phyloP scores from a whole-genome alignment of 805 yeast genomes.

The baker's yeast (Saccharomyces cerevisiae) region DNA sequence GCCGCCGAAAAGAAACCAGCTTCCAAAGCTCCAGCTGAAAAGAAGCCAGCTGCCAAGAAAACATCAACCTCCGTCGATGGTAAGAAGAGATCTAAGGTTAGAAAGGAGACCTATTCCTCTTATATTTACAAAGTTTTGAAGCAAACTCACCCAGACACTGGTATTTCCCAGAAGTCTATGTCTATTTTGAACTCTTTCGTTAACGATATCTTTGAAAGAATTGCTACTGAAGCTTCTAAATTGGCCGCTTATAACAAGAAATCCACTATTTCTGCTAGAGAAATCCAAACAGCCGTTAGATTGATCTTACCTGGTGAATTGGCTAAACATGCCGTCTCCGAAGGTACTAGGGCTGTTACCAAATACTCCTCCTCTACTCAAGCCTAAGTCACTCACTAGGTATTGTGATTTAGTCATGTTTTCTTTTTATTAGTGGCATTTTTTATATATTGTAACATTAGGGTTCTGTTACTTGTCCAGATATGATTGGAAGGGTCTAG shows the following conservation, averaged over 20 bases:
- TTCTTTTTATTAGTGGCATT: background rate
- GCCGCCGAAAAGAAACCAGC: constrained; percentile 41
- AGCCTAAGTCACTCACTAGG: constrained; percentile 25
- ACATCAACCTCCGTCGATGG: constrained; percentile 72
- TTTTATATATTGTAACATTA: background rate
- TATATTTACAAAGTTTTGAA: constrained; percentile 97
- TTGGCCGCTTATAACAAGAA: constrained; percentile 98
- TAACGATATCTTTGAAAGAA: constrained; percentile 96
- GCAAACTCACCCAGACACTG: constrained; percentile 99
- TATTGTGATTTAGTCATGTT: background rate
- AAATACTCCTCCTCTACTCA: constrained; percentile 71
- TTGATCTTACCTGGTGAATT: constrained; percentile 96
- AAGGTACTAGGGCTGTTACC: constrained; percentile 97
- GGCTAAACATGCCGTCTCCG: constrained; percentile 97
- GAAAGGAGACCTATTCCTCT: constrained; percentile 97
- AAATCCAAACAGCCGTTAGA: constrained; percentile 97
- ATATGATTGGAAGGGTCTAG: background rate
- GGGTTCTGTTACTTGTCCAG: background rate
- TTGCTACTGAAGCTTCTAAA: constrained; percentile 95
- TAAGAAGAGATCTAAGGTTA: constrained; percentile 89
- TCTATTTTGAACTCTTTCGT: constrained; percentile 97
- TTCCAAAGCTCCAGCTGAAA: constrained; percentile 84
- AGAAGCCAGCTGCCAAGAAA: constrained; percentile 63
- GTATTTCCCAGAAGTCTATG: constrained; percentile 98
- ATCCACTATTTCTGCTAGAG: constrained; percentile 96